Base-by-base conservation (phyloP, 1,284 basidiomycete species). In the Sporisorium exsertum region DNA sequence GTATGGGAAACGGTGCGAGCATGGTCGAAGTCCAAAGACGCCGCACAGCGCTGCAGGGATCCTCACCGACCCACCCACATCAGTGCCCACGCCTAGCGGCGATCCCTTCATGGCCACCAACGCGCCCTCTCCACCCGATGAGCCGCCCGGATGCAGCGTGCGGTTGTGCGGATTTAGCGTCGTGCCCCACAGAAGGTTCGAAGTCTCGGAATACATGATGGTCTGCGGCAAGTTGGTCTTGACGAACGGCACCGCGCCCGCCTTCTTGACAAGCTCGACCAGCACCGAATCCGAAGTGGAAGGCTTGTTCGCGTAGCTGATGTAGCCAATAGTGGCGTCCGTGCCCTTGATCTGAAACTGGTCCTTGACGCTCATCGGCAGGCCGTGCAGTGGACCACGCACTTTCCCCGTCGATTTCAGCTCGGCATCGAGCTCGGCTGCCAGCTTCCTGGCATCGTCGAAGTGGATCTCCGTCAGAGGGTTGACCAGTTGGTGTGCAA, bases 401-500 rank as follows among this genome's bases (percentile, higher is more conserved):
- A 87, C 82, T 67, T 87, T 87, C 10, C 89, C 89, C 0, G 87
- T 89, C 52, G 80, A 81, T 52, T 87, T 87, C 24, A 91, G 81
- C 76, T 90, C 86, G 1, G 87, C 88, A 73, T 93, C 92, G 1
- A 77, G 67, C 53, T 89, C 87, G 45, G 83, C 86, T 4, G 92
- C 92, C 24, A 89, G 87, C 29, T 85, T 86, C 10, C 92, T 85
- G 0, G 90, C 91, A 26, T 88, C 88, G 0, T 90, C 89, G 47
- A 90, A 87, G 72, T 91, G 91, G 16, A 91, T 89, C 72, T 92
- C 91, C 5, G 91, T 91, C 20, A 79, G 47, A 22, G 72, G 72
- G 33, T 79, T 79, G 33, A 93, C 93, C 15, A 93, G 85, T 82
- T 94, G 93, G 66, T 94, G 93, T 0, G 93, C 93, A 55, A 94